Conservation (phyloP, 352 stramenopile species). For the Pythium dissotocum region DNA sequence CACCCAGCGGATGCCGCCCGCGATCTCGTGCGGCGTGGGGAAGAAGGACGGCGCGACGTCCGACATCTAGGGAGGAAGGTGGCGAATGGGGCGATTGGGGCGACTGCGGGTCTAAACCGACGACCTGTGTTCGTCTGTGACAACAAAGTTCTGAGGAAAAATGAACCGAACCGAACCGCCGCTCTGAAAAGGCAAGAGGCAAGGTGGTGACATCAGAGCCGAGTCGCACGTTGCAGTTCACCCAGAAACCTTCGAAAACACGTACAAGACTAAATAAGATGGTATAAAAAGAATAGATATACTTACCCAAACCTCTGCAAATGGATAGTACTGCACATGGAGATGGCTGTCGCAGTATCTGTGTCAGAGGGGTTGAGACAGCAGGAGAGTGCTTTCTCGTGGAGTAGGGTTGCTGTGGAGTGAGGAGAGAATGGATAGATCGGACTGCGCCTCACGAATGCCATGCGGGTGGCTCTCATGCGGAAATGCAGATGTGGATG, state of each 20-base stretch:
- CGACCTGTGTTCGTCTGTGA: conserved; percentile 14
- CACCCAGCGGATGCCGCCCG: conserved; percentile 71
- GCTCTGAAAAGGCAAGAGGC: conserved; percentile 7
- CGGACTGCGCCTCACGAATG: background rate
- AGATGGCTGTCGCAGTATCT: background rate
- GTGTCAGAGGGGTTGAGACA: conserved; percentile 2
- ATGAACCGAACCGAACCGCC: conserved; percentile 19
- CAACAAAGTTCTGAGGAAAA: conserved; percentile 26
- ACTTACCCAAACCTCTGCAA: background rate
- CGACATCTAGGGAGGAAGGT: conserved; percentile 34
- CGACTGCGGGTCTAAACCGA: background rate
- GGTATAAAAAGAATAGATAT: too few relatives aligned
- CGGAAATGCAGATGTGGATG: background rate
- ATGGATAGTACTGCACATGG: background rate
- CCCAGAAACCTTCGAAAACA: background rate
- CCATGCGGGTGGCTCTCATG: background rate
- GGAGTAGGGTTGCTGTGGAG: conserved; percentile 20
- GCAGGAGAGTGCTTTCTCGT: conserved; percentile 12
- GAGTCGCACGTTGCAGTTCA: conserved; percentile 33
- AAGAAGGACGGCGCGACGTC: conserved; percentile 77
- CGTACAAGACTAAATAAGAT: background rate
- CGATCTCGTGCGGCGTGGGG: conserved; percentile 76
- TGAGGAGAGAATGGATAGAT: conserved; percentile 5
- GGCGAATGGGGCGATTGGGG: too few relatives aligned
- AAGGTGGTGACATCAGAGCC: conserved; percentile 26